These are phyloP conservation scores for Coniella lustricola DNA, from an alignment of 2,329 filamentous ascomycete genomes.

Conservation along the genomic window DNA sequence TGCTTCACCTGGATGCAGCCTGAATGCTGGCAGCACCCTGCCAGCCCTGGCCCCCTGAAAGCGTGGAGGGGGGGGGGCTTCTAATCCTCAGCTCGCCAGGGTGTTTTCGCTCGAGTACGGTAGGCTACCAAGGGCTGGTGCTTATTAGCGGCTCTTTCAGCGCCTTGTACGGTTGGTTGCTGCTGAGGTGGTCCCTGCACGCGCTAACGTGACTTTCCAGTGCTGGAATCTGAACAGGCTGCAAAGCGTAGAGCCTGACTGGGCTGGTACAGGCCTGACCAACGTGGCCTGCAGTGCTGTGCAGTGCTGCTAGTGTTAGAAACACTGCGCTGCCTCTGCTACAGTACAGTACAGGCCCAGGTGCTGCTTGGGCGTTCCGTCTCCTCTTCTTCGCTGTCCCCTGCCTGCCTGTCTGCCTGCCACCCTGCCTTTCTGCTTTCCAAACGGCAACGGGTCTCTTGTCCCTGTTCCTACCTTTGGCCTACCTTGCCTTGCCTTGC, in stretches of 20 bases:
- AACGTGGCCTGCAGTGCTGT: too few relatives aligned
- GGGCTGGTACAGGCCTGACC: background rate
- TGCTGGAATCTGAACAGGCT: background rate
- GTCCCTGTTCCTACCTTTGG: slow-evolving; percentile 1
- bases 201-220: background rate
- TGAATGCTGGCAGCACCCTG: too few relatives aligned
- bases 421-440: background rate
- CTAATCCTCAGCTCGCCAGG: too few relatives aligned
- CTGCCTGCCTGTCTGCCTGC: background rate
- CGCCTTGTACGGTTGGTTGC: background rate
- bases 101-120: too few relatives aligned
- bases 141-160: background rate
- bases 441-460: background rate
- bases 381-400: background rate
- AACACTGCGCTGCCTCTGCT: too few relatives aligned
- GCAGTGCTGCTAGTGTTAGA: too few relatives aligned
- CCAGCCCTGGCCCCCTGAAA: too few relatives aligned
- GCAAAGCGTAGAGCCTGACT: background rate
- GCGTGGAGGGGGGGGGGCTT: too few relatives aligned
- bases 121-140: too few relatives aligned
- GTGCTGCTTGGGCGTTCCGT: too few relatives aligned
- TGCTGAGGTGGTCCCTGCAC: slow-evolving; percentile 2
- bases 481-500: background rate
- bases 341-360: too few relatives aligned
- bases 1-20: too few relatives aligned